phyloP scores from a whole-genome alignment of 1,284 basidiomycete species.

The Ceratobasidium sp. region DNA sequence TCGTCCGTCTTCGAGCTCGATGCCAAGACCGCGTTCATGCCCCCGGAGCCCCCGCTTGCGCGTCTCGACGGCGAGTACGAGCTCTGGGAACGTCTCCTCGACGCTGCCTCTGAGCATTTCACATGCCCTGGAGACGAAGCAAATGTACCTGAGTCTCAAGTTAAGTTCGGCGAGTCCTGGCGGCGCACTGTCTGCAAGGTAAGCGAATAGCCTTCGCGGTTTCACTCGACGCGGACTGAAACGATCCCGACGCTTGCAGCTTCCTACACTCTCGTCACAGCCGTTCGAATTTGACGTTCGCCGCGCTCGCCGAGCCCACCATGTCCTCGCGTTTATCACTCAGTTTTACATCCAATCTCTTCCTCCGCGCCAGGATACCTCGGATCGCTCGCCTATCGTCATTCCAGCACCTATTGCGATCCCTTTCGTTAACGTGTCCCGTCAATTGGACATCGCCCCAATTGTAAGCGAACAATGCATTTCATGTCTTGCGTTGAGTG shows the following conservation, averaged over 20 bases:
- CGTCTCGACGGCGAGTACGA: slow-evolving; percentile 57
- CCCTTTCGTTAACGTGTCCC: slow-evolving; percentile 61
- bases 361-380: slow-evolving; percentile 46
- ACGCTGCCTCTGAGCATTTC: slow-evolving; percentile 53
- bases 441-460: slow-evolving; percentile 66
- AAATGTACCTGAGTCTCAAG: slow-evolving; percentile 52
- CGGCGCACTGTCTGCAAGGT: slow-evolving; percentile 56
- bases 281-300: slow-evolving; percentile 55
- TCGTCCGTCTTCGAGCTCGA: slow-evolving; percentile 67
- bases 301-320: slow-evolving; percentile 62
- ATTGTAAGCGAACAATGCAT: slow-evolving; percentile 55
- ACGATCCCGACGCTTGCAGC: slow-evolving; percentile 44
- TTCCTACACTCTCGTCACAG: slow-evolving; percentile 56
- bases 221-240: slow-evolving; percentile 15
- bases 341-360: slow-evolving; percentile 67
- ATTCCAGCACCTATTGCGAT: slow-evolving; percentile 62
- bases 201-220: slow-evolving; percentile 21
- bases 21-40: slow-evolving; percentile 67
- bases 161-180: slow-evolving; percentile 55
- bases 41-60: slow-evolving; percentile 61
- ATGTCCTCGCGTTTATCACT: slow-evolving; percentile 66
- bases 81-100: slow-evolving; percentile 61
- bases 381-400: slow-evolving; percentile 48
- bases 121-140: slow-evolving; percentile 53
- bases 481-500: not conserved